phyloP scores from a whole-genome alignment of 768 basidiomycete species.

The Phanerodontia chrysosporium region DNA sequence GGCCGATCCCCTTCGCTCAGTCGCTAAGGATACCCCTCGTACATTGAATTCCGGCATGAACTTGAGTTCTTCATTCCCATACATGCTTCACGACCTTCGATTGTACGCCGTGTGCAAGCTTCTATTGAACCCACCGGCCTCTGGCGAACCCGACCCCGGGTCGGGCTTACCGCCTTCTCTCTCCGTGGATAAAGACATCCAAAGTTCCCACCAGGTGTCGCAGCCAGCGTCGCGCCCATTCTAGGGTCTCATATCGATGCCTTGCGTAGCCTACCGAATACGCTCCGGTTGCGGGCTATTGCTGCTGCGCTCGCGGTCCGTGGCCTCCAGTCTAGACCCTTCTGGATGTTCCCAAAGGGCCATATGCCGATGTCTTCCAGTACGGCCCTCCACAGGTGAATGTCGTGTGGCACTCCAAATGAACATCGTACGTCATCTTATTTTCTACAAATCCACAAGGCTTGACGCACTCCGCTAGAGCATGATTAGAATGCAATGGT shows the following conservation, averaged over 20 bases:
- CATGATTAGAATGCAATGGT: not conserved
- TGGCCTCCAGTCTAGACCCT: not conserved
- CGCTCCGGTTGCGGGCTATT: not conserved
- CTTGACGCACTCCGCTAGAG: too few species aligned
- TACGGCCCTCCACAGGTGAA: too few species aligned
- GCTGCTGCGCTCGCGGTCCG: not conserved
- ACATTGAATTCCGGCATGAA: not conserved
- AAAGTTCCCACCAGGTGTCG: too few species aligned
- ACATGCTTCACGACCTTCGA: not conserved
- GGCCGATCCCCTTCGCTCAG: not conserved
- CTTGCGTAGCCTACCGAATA: not conserved
- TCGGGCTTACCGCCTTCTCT: not conserved
- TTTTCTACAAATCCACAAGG: too few species aligned
- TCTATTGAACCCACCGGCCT: too few species aligned
- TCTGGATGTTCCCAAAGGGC: too few species aligned
- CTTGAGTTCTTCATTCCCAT: not conserved
- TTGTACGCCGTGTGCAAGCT: too few species aligned
- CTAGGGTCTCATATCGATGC: conserved; percentile 1
- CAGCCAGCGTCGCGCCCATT: too few species aligned
- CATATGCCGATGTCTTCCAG: too few species aligned
- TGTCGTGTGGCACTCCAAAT: not conserved
- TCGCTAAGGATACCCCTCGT: too few species aligned
- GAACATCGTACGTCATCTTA: not conserved
- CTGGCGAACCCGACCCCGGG: too few species aligned
- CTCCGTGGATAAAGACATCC: not conserved